Base-by-base conservation (phyloP, 805 yeast genomes). In the Kazachstania bromeliacearum region DNA sequence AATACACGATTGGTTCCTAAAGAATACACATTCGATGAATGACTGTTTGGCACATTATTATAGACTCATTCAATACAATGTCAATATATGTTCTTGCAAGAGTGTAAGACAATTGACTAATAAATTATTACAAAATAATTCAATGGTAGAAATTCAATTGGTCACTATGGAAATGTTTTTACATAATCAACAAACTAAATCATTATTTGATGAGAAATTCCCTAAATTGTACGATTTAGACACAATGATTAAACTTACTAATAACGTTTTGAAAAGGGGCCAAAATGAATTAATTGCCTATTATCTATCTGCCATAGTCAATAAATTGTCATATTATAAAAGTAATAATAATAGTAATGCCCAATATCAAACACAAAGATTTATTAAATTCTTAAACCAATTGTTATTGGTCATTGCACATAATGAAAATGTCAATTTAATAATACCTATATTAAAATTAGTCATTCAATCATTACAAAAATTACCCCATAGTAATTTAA, bases 1-100 rank as follows among this genome's bases (percentile, higher is more conserved):
- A 1, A 39, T 55, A 5, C 60, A 57, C 34, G 27, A 40, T 20
- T 57, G 60, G 60, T 54, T 56, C n/a, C n/a, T 36, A 46, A 43
- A 39, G 33, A 41, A 2, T 41, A 47, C 25, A 9, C 51, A 13
- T 30, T 45, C 4, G 39, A 33, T 14, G 28, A 43, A 2, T 45
- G 46, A 34, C 38, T 41, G 2, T 49, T 46, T 26, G 36, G 42
- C 24, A n/a, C 61, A 56, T 35, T 53, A 46, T 33, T 35, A 41
- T 23, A 51, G 46, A 24, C 37, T 57, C 14, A 47, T 58, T 8
- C 41, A 51, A 30, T 48, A 46, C 28, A 40, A 50, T 32, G 43
- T 57, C 5, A 28, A 28, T 15, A 40, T 55, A 7, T 43, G 50
- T 5, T 35, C 51, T 6, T 45, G 45, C 4, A 24, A 12, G 8